Conservation (phyloP, 441 rosid genomes). For the Euphorbia schlechtendalii region DNA sequence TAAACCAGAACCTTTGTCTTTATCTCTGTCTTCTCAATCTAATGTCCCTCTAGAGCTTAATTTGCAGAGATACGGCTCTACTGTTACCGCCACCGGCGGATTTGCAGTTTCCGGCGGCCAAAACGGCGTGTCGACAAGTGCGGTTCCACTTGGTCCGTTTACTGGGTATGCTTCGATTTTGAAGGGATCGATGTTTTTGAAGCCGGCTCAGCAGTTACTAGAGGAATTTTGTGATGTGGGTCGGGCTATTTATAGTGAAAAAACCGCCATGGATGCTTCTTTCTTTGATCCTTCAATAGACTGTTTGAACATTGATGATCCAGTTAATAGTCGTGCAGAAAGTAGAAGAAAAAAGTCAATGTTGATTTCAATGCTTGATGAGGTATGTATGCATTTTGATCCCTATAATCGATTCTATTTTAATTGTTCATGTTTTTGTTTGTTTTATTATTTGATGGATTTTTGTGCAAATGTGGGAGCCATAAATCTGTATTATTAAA, state of each 20-base stretch:
- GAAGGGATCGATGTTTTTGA: constrained; percentile 73
- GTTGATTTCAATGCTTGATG: constrained; percentile 78
- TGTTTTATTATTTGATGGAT: constrained; percentile 11
- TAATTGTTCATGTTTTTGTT: constrained; percentile 9
- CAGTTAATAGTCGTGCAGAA: constrained; percentile 44
- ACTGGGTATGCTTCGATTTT: constrained; percentile 79
- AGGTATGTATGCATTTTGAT: constrained; percentile 44
- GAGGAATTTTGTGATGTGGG: constrained; percentile 74
- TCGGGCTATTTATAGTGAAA: constrained; percentile 43
- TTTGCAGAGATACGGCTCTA: constrained; percentile 39
- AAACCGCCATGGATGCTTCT: constrained; percentile 38
- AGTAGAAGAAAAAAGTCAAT: constrained; percentile 61
- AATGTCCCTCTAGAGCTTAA: constrained; percentile 52
- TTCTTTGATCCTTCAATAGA: constrained; percentile 52
- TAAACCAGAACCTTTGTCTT: constrained; percentile 49
- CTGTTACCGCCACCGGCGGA: constrained; percentile 19
- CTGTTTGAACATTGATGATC: constrained; percentile 34
- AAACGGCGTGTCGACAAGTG: constrained; percentile 37
- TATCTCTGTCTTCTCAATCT: constrained; percentile 68
- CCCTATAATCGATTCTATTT: not conserved
- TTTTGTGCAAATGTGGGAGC: constrained; percentile 22
- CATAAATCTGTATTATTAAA: constrained; percentile 9
- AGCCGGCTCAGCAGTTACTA: constrained; percentile 72
- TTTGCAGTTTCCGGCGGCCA: constrained; percentile 32
- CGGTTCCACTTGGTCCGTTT: constrained; percentile 59